Evolutionary conservation across 1,139 yeast species (phyloP).

Genomic region (Casaregolazyma lundiana): DNA sequence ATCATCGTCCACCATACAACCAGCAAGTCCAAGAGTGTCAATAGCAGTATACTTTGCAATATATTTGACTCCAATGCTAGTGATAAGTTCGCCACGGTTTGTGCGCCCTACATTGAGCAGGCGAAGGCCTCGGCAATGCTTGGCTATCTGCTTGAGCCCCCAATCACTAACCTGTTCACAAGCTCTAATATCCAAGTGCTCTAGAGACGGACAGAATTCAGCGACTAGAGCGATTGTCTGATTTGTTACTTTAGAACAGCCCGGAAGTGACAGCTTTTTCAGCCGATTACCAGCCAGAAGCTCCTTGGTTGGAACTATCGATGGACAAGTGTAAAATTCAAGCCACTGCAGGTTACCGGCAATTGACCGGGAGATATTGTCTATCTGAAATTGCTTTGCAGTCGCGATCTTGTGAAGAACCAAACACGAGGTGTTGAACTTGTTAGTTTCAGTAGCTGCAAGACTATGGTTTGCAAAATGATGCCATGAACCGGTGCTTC

Average conservation of each 20-base stretch:
- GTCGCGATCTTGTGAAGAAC: constrained; percentile 48
- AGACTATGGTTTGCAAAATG: constrained; percentile 34
- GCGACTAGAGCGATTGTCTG: constrained; percentile 49
- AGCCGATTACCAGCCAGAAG: constrained; percentile 42
- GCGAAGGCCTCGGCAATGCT: constrained; percentile 51
- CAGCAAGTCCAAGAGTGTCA: constrained; percentile 81
- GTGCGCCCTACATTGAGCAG: constrained; percentile 78
- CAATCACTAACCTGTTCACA: constrained; percentile 75
- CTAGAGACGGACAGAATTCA: constrained; percentile 53
- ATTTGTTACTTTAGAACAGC: constrained; percentile 61
- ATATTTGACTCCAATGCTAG: constrained; percentile 62
- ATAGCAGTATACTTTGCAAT: constrained; percentile 53
- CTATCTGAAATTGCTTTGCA: constrained; percentile 43
- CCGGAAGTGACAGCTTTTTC: constrained; percentile 65
- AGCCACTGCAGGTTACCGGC: constrained; percentile 56
- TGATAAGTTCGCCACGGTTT: constrained; percentile 58
- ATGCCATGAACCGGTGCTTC: constrained; percentile 44
- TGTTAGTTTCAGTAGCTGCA: not conserved
- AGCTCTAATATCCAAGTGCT: constrained; percentile 72
- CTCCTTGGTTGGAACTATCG: constrained; percentile 52
- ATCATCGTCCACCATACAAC: constrained; percentile 73
- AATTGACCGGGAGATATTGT: constrained; percentile 36
- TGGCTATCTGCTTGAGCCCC: constrained; percentile 64
- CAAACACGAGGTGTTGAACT: constrained; percentile 36
- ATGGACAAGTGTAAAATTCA: constrained; percentile 82